Base-by-base conservation (phyloP, 2,329 filamentous ascomycete species). In the Metarhizium sp. region DNA sequence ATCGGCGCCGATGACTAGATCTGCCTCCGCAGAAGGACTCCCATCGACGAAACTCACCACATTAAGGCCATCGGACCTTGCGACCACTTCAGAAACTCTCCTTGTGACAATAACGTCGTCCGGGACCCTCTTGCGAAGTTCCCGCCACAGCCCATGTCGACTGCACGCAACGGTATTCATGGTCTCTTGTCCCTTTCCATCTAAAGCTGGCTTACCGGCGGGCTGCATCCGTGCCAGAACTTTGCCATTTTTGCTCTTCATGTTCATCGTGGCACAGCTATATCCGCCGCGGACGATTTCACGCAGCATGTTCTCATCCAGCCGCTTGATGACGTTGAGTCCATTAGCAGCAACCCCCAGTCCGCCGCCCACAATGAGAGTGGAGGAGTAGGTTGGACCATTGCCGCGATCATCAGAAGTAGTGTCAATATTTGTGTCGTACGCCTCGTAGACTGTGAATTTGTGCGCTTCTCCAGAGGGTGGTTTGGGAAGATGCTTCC, bases 1-100 rank as follows among this genome's bases (percentile, higher is more conserved):
- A 38, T 66, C 64, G 1, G 64, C 64, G 2, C 64, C 64, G 40
- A 66, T 60, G 7, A 66, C 57, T 10, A 66, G 45, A 43, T 66
- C 63, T 1, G 55, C 64, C 25, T 66, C 61, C 8, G 59, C 52
- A 0, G 60, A 20, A 5, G 60, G 51, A 25, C 59, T 58, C 2
- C 57, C 63, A 20, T 66, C 64, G 5, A 49, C 57, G 48, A 66
- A 65, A 13, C 49, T 56, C 46, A 66, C 47, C 1, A 52, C 18
- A 25, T 64, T 64, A 30, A 46, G 55, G 10, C 62, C 58, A 1
- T 60, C 36, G 0, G 57, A 8, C 13, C 58, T 59, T 3, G 62
- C 59, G 5, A 55, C 29, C 11, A 65, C 61, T 2, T 57, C 48
- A 1, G 51, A 14, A 16, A 65, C 62, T n/a, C 58, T 52, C 25